Evolutionary conservation across 768 basidiomycete genomes (phyloP).

Genomic region (Holtermanniella nyarrowii): DNA sequence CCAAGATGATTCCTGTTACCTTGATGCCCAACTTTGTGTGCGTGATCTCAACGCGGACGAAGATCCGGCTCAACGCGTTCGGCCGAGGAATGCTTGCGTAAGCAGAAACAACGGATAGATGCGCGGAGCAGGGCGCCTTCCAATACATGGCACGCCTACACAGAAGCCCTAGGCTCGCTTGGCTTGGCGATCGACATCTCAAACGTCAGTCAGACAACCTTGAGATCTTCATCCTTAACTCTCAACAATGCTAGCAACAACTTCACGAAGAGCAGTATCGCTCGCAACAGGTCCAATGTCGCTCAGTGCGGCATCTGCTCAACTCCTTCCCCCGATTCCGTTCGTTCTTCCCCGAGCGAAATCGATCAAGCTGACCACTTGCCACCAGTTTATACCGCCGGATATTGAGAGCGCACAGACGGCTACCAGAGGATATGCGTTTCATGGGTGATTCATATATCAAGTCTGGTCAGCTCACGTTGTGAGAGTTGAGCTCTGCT

Average conservation of each 20-base stretch:
- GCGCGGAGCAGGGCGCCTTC: too few relatives aligned
- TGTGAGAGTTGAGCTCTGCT: background rate
- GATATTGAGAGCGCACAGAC: slow-evolving; percentile 66
- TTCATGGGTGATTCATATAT: slow-evolving; percentile 76
- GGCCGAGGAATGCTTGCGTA: too few relatives aligned
- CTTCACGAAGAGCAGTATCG: slow-evolving; percentile 3
- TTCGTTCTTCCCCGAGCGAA: slow-evolving; percentile 47
- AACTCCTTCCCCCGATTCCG: slow-evolving; percentile 76
- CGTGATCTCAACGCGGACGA: too few relatives aligned
- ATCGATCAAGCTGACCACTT: background rate
- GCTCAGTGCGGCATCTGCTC: slow-evolving; percentile 47
- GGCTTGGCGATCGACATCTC: too few relatives aligned
- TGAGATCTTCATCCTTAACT: too few relatives aligned
- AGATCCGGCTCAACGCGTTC: too few relatives aligned
- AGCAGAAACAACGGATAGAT: too few relatives aligned
- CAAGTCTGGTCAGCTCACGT: slow-evolving; percentile 46
- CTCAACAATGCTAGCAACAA: slow-evolving; percentile 2
- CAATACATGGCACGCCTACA: too few relatives aligned
- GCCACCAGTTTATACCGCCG: slow-evolving; percentile 65
- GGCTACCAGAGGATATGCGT: slow-evolving; percentile 66
- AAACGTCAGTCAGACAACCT: too few relatives aligned
- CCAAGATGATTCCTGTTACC: too few relatives aligned
- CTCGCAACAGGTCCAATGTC: slow-evolving; percentile 6
- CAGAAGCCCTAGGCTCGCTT: too few relatives aligned
- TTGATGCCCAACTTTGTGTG: too few relatives aligned